Evolutionary conservation across 805 yeast species (phyloP), one percentile per base, ranked within the genome.

Genomic region (Hanseniaspora taiwanica): DNA sequence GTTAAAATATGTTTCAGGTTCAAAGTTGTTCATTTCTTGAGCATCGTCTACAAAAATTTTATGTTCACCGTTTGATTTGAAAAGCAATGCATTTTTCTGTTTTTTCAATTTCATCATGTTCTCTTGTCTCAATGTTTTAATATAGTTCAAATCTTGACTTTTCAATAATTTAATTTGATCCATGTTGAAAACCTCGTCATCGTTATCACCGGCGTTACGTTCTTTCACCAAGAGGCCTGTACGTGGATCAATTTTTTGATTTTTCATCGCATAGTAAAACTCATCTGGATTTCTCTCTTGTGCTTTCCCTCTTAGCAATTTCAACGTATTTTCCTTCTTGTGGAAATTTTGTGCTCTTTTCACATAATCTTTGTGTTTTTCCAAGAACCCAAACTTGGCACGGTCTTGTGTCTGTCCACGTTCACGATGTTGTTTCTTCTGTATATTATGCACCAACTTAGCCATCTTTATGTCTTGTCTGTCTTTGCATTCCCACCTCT

Each of bases 401-500:
- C 98, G 70, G 35, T 72, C 77, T 36, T 66, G 68, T 1, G 89
- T 81, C 62, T 91, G 98, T 5, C 95, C 73, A 53, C 98, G 75
- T 65, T 91, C 98, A 43, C 86, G 68, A 55, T 91, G 98, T 66
- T 91, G 97, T 55, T 85, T 91, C 67, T 93, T 91, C 60, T 89
- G 96, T 9, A 89, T 78, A 54, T 85, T 82, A 58, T 87, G 96
- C 10, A 81, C 89, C 25, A 81, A 63, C 48, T 79, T 81, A 27
- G 81, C 81, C 93, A 83, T 83, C 14, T 14, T 40, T 33, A 2
- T 18, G 12, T 21, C 17, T 14, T 37, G 34, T 37, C 19, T 18
- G 18, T 27, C 21, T 31, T 40, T 36, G 6, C 13, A 3, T 33
- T 36, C 17, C 3, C 14, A n/a, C 14, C 25, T 23, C 10, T 23